These are phyloP conservation scores for Taiozyma onychis DNA, from an alignment of 1,139 yeast species.

Conservation along the genomic window DNA sequence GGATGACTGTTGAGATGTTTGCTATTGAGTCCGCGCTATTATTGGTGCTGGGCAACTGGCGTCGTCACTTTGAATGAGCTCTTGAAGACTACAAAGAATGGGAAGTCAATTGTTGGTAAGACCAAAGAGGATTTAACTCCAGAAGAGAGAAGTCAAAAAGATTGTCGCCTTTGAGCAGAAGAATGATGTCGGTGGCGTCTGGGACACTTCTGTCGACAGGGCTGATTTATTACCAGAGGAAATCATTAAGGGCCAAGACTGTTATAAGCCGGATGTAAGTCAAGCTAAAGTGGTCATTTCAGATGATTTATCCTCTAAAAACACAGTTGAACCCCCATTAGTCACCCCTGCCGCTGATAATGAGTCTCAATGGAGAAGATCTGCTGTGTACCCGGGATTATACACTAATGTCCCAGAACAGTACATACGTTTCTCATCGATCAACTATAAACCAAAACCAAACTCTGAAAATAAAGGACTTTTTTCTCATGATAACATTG, in stretches of 20 bases:
- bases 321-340: conserved; percentile 17
- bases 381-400: conserved; percentile 39
- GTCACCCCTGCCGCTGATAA: conserved; percentile 10
- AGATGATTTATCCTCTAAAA: conserved; percentile 4
- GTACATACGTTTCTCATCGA: conserved; percentile 36
- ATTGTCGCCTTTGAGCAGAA: conserved; percentile 35
- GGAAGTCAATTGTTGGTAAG: conserved; percentile 23
- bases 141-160: conserved; percentile 21
- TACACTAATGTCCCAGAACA: conserved; percentile 43
- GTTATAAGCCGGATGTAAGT: conserved; percentile 21
- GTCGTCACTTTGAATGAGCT: conserved; percentile 30
- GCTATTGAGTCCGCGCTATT: conserved; percentile 26
- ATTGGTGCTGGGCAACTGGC: conserved; percentile 38
- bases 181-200: conserved; percentile 32
- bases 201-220: conserved; percentile 25
- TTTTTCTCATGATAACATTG: too few species aligned
- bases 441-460: conserved; percentile 1
- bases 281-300: conserved; percentile 18
- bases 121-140: conserved; percentile 1
- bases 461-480: conserved; percentile 1
- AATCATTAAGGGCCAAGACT: conserved; percentile 16
- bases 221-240: conserved; percentile 23
- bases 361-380: conserved; percentile 34
- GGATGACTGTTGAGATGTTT: conserved; percentile 4
- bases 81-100: conserved; percentile 27